A percentile compares a stretch with the other conserved stretches of the same genome.
Conservation (phyloP, 768 basidiomycete genomes). For the Postia placenta region DNA sequence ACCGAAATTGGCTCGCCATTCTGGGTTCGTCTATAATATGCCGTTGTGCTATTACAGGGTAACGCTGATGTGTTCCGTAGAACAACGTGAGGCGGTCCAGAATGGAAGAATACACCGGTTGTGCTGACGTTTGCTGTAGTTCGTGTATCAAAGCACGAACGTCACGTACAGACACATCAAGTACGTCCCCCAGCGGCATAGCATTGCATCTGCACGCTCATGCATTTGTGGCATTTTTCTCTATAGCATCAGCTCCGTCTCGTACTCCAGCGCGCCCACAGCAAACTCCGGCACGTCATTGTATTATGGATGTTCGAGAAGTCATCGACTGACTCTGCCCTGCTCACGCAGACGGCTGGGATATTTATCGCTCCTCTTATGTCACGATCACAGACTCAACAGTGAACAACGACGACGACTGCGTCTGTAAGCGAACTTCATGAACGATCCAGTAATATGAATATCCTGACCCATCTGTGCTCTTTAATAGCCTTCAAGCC, state of each 20-base stretch:
- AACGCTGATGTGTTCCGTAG: too few relatives aligned
- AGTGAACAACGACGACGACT: constrained; percentile 38
- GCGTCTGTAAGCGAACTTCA: constrained; percentile 22
- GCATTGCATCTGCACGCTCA: too few relatives aligned
- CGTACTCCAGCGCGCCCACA: constrained; percentile 28
- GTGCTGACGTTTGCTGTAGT: constrained; percentile 11
- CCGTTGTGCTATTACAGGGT: neutral
- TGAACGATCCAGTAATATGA: too few relatives aligned
- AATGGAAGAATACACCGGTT: neutral
- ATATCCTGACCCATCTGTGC: neutral
- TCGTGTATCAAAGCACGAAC: constrained; percentile 37
- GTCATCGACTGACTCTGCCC: neutral
- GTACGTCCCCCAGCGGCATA: constrained; percentile 10
- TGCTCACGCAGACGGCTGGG: constrained; percentile 40
- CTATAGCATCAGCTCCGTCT: constrained; percentile 26
- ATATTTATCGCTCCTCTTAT: constrained; percentile 36
- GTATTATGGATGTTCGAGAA: neutral
- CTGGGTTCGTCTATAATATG: constrained; percentile 33
- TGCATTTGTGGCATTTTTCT: neutral
- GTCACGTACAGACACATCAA: constrained; percentile 35
- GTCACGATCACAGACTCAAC: constrained; percentile 31
- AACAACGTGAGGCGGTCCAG: constrained; percentile 14
- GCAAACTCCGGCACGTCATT: constrained; percentile 29
- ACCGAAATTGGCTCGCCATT: constrained; percentile 34
- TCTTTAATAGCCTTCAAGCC: constrained; percentile 35